Conservation (phyloP, 148 eudicot species). For the Rheum nobile region DNA sequence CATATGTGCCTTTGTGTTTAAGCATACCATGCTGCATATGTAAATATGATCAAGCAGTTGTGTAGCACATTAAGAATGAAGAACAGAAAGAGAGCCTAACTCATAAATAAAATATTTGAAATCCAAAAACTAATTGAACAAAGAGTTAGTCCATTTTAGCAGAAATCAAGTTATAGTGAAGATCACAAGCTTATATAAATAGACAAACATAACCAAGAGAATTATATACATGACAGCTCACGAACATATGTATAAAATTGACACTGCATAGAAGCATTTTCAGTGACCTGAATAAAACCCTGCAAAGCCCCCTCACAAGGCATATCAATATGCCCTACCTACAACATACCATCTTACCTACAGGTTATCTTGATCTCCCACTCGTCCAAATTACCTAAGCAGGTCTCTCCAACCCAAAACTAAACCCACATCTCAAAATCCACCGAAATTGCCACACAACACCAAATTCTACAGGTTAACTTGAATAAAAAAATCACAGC, state of each 20-base stretch:
- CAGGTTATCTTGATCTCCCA: background rate
- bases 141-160: background rate
- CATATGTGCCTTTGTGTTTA: slow-evolving; percentile 78
- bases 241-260: background rate
- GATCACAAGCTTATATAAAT: background rate
- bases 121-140: background rate
- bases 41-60: slow-evolving; percentile 6
- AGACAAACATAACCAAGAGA: background rate
- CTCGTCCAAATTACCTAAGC: background rate
- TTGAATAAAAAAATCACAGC: background rate
- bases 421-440: background rate
- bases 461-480: background rate
- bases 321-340: background rate
- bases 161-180: background rate
- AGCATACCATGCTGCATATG: slow-evolving; percentile 88
- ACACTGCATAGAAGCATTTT: background rate
- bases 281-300: background rate
- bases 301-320: background rate
- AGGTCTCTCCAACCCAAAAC: background rate
- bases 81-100: background rate
- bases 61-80: background rate
- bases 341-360: no score
- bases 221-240: background rate
- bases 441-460: background rate
- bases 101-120: background rate